phyloP scores from a whole-genome alignment of 2,329 filamentous ascomycete species.

The Cercospora zeina region DNA sequence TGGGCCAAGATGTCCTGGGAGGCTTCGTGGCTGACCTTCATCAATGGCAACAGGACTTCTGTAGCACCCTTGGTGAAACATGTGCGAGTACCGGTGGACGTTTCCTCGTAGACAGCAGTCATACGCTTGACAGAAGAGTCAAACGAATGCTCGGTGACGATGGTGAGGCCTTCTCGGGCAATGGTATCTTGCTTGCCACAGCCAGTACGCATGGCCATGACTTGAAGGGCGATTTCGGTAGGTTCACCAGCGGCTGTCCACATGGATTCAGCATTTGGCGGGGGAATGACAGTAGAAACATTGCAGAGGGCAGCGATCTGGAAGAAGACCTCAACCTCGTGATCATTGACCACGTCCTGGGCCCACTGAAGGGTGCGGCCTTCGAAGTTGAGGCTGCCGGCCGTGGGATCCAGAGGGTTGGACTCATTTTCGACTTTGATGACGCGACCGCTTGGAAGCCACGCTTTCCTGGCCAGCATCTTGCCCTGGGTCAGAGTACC shows the following conservation, averaged over 20 bases:
- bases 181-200: conserved; percentile 33
- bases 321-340: conserved; percentile 52
- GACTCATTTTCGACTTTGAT: conserved; percentile 58
- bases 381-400: conserved; percentile 27
- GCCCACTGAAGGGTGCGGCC: conserved; percentile 18
- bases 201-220: conserved; percentile 65
- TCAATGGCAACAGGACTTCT: conserved; percentile 38
- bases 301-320: conserved; percentile 66
- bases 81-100: conserved; percentile 19
- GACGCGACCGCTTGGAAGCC: conserved; percentile 59
- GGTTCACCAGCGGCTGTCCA: conserved; percentile 67
- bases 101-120: conserved; percentile 36
- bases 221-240: conserved; percentile 72
- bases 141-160: conserved; percentile 39
- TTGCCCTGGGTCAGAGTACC: conserved; percentile 58
- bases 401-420: conserved; percentile 57
- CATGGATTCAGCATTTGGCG: conserved; percentile 49
- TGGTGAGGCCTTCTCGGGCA: conserved; percentile 22
- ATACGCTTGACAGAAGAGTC: conserved; percentile 42
- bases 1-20: conserved; percentile 33
- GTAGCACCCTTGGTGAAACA: conserved; percentile 41
- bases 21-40: conserved; percentile 28
- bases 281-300: conserved; percentile 58
- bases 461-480: conserved; percentile 63
- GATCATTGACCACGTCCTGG: conserved; percentile 49